phyloP scores from a whole-genome alignment of 2,329 filamentous ascomycete species.

The Sarocladiaceae sp. region DNA sequence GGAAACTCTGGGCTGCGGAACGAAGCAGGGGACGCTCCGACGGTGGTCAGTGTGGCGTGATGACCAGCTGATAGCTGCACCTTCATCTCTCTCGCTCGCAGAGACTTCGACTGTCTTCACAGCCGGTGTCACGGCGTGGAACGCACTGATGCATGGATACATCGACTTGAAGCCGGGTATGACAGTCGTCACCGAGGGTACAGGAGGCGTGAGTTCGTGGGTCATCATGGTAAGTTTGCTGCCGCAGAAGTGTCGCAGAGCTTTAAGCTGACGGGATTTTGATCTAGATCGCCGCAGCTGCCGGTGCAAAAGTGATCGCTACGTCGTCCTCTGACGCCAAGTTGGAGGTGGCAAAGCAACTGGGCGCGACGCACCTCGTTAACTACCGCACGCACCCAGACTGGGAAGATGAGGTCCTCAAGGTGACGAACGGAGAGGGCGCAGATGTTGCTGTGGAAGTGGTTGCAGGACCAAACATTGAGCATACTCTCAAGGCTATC shows the following conservation, averaged over 20 bases:
- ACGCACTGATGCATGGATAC: constrained; percentile 44
- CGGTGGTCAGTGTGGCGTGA: constrained; percentile 24
- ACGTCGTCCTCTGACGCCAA: constrained; percentile 33
- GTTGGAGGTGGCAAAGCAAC: constrained; percentile 25
- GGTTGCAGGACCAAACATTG: constrained; percentile 31
- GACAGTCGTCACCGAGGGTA: constrained; percentile 31
- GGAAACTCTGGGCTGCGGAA: constrained; percentile 17
- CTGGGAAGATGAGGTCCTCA: constrained; percentile 33
- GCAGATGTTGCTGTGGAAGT: constrained; percentile 39
- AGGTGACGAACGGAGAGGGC: constrained; percentile 28
- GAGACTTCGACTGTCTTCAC: constrained; percentile 46
- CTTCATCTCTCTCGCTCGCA: constrained; percentile 36
- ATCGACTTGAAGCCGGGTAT: constrained; percentile 24
- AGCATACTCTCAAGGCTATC: constrained; percentile 31
- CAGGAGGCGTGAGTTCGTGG: constrained; percentile 35
- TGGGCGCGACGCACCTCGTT: constrained; percentile 36
- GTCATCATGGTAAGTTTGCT: no score
- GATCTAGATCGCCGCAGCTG: constrained; percentile 33
- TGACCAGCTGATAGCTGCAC: constrained; percentile 56
- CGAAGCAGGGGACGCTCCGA: constrained; percentile 24
- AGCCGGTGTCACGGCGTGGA: constrained; percentile 51
- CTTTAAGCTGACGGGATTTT: no score
- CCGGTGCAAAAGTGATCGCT: constrained; percentile 33
- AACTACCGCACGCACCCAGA: constrained; percentile 33
- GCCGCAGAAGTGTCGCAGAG: no score